These are phyloP conservation scores for Hordeum marinum DNA, from an alignment of 176 grass and related monocot genomes.

Conservation along the genomic window DNA sequence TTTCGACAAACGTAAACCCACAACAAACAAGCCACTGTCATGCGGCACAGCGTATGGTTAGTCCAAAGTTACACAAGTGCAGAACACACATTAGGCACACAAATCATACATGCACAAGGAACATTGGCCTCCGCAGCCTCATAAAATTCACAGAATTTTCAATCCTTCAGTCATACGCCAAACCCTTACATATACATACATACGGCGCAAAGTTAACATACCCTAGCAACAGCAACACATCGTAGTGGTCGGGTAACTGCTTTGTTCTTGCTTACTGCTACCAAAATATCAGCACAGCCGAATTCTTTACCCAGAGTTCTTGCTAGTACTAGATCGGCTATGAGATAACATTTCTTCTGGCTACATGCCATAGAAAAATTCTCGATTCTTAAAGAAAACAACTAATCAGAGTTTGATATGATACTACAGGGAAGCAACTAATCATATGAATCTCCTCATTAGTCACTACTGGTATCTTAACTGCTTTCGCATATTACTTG, in stretches of 20 bases:
- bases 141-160: no score
- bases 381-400: neutral
- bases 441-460: neutral
- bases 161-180: no score
- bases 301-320: neutral
- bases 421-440: neutral
- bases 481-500: neutral
- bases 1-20: no score
- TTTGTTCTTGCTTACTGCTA: neutral
- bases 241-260: neutral
- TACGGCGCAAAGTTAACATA: neutral
- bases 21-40: no score
- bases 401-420: neutral
- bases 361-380: neutral
- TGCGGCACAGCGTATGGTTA: no score
- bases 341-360: neutral
- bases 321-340: no score
- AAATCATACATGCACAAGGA: no score
- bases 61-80: no score
- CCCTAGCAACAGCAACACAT: neutral
- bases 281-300: neutral
- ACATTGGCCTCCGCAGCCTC: no score
- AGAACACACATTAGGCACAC: no score
- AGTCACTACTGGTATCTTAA: neutral
- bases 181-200: neutral